Base-by-base conservation (phyloP, 768 basidiomycete genomes). In the Russula compacta region DNA sequence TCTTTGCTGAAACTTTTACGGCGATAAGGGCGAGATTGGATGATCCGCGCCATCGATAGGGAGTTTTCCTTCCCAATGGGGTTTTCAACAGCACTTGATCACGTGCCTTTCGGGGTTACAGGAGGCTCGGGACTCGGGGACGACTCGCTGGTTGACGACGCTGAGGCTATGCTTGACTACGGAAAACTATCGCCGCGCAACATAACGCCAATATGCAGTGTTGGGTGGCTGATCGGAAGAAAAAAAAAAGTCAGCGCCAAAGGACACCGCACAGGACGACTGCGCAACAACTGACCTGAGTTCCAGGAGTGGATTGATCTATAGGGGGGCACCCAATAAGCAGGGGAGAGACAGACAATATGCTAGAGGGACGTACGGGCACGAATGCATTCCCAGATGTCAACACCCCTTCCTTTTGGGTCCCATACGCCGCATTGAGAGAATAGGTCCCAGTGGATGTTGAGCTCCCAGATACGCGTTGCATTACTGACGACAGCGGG, bases 351-450 rank as follows among this genome's bases (percentile, higher is more conserved):
- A 50, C 19, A n/a, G 46, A 57, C 36, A 58, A 42, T 32, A 54
- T 1, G 64, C 40, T 54, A 51, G 17, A 3, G 10, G 21, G 52
- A 79, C 84, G 73, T 72, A 88, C 87, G 87, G 67, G 81, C 79
- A 71, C 76, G 73, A 56, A 87, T 75, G 69, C 87, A 89, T 67
- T 89, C 86, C 86, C 86, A 89, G 57, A 89, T 79, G 58, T 87
- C 84, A 44, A 89, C 87, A 32, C 84, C 82, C 43, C 81, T 80
- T 55, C 81, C 77, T 71, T 78, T 80, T 24, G 80, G 73, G 72
- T 88, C 83, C 86, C 86, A 89, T 14, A 84, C 77, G 57, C 83
- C 83, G 70, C 87, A 88, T 68, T 89, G 87, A 61, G 81, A 81
- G 70, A 81, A 78, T 47, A 83, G 64, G 24, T 77, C 67, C 86